Base-by-base conservation (phyloP, 257 asterid genomes). In the Coffea eugenioides region DNA sequence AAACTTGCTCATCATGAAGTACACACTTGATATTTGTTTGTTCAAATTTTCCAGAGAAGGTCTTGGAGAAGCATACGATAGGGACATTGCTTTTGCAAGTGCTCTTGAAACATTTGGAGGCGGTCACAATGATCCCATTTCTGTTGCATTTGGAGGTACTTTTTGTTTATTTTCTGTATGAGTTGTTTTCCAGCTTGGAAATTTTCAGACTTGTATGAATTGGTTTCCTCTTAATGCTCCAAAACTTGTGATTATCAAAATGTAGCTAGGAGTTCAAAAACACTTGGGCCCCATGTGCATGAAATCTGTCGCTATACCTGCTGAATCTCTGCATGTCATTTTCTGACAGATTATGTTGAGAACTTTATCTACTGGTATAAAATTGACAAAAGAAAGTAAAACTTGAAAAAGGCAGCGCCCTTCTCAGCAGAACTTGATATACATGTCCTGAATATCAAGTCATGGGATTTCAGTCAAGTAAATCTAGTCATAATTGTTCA, bases 21-120 rank as follows among this genome's bases (percentile, higher is more conserved):
- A 61, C 8, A 61, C 16, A 11, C 69, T 43, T 27, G 45, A 49
- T 45, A 74, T 82, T 71, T 36, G 7, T 71, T 41, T 81, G 84
- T 80, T 83, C 74, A 79, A 82, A 67, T 83, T 86, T 81, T 84
- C 65, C 90, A 96, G 99, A 57, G 99, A 94, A 81, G 99, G 99
- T 83, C 97, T 94, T 82, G 98, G 96, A 80, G 99, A 96, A 84
- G 95, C 96, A 86, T 92, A 89, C 76, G 97, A 92, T 71, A 91
- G 90, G 87, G 97, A 96, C 82, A 87, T 92, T 86, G 92, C 95
- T 81, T 96, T 96, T 86, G 97, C 99, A 75, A 85, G 90, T 86
- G 83, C 97, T 21, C 92, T 96, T 69, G 98, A 94, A 87, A 89
- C 83, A 73, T 92, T 96, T 91, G 90, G 95, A 54, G 99, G 99